A percentile compares a stretch with the other conserved stretches of the same genome.
Evolutionary conservation across 2,329 filamentous ascomycete species (phyloP).

Genomic region (Aspergillus eucalypticola): DNA sequence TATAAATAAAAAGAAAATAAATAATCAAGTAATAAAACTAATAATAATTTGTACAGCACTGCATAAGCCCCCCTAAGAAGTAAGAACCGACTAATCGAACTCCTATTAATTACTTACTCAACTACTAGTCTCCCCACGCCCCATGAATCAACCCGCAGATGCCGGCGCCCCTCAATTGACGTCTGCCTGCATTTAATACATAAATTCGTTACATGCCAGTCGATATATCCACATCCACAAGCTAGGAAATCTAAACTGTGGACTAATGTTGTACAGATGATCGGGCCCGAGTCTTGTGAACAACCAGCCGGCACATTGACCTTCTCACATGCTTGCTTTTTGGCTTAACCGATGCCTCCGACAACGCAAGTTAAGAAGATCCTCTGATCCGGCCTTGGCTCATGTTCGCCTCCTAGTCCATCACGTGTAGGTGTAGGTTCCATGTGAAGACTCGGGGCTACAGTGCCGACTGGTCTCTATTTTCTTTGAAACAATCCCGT

Average conservation of each 20-base stretch:
- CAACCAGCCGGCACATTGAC: background rate
- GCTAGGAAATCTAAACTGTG: background rate
- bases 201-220: background rate
- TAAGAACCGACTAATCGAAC: no score
- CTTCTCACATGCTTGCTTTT: constrained; percentile 1
- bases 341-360: background rate
- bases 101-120: no score
- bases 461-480: no score
- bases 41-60: no score
- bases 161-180: background rate
- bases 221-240: background rate
- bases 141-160: background rate
- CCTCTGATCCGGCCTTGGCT: background rate
- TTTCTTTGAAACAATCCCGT: no score
- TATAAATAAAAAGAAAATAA: no score
- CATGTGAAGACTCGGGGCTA: constrained; percentile 2
- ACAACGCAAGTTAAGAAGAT: background rate
- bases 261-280: background rate
- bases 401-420: background rate
- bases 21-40: no score
- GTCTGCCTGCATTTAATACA: background rate
- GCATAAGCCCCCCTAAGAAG: no score
- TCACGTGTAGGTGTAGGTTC: background rate
- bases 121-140: background rate
- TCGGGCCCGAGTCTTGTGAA: background rate